These are phyloP conservation scores for Physcomitrium patens DNA, from an alignment of 225 moss, liverwort and hornwort genomes.

Conservation along the genomic window DNA sequence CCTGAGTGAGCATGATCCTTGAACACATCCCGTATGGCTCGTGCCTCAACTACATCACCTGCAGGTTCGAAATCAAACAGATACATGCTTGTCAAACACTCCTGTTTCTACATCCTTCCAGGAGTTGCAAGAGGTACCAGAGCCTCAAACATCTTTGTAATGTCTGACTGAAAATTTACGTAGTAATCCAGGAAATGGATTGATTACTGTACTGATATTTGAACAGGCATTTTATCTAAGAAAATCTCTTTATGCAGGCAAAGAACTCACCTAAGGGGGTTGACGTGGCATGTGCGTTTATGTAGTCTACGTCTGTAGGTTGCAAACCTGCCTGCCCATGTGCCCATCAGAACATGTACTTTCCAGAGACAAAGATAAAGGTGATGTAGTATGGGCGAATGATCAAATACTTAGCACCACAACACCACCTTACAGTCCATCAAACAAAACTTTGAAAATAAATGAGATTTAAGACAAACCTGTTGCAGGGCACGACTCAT, in stretches of 20 bases:
- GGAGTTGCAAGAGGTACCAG: background rate
- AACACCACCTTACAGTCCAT: conserved; percentile 16
- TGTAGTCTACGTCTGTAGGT: conserved; percentile 76
- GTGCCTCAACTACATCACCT: conserved; percentile 94
- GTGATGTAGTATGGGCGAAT: background rate
- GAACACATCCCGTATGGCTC: conserved; percentile 80
- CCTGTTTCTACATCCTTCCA: conserved; percentile 14
- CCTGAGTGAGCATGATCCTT: conserved; percentile 62
- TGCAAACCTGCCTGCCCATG: conserved; percentile 84
- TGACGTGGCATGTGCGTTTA: conserved; percentile 98
- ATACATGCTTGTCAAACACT: conserved; percentile 20
- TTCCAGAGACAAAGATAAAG: background rate
- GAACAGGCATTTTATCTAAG: background rate
- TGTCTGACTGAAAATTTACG: background rate
- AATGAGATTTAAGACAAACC: conserved; percentile 54
- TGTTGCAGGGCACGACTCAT: conserved; percentile 91
- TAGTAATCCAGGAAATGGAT: background rate
- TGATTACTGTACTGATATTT: conserved; percentile 6
- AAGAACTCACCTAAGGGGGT: conserved; percentile 80
- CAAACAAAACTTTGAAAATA: background rate
- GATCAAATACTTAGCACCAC: conserved; percentile 1
- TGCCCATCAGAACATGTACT: conserved; percentile 34
- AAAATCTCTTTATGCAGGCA: background rate
- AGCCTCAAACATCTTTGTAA: background rate
- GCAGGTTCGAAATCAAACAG: conserved; percentile 24